Conservation (phyloP, 805 yeast genomes). For the Ogataea angusta region DNA sequence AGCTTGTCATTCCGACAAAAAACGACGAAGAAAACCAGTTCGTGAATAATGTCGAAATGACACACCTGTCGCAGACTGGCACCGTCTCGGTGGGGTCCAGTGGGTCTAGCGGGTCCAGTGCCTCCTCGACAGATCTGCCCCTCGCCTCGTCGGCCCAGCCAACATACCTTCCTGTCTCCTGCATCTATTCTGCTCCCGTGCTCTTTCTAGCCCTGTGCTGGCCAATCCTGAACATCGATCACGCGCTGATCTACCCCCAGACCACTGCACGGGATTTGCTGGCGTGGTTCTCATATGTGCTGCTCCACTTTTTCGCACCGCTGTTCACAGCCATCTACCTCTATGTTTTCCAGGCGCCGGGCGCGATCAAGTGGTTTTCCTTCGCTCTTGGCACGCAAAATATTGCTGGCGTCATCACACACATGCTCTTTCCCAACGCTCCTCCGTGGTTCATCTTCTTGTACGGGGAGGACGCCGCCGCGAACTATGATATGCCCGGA, state of each 20-base stretch:
- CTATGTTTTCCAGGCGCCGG: slow-evolving; percentile 66
- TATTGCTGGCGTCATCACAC: slow-evolving; percentile 57
- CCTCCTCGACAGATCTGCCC: slow-evolving; percentile 1
- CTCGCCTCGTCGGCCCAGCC: slow-evolving; percentile 2
- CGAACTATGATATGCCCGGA: slow-evolving; percentile 61
- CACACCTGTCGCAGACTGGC: slow-evolving; percentile 3
- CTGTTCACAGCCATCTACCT: slow-evolving; percentile 59
- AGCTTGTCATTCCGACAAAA: neutral
- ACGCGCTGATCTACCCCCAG: slow-evolving; percentile 38
- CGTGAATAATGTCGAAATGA: slow-evolving; percentile 5
- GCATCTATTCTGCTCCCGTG: slow-evolving; percentile 34
- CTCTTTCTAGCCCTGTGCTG: slow-evolving; percentile 43
- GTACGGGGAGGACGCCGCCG: slow-evolving; percentile 54
- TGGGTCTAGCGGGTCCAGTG: slow-evolving; percentile 5
- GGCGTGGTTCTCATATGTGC: slow-evolving; percentile 62
- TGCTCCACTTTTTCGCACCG: slow-evolving; percentile 59
- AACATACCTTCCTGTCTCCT: slow-evolving; percentile 23
- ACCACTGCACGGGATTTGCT: slow-evolving; percentile 46
- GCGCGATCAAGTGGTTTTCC: slow-evolving; percentile 51
- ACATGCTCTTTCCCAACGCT: slow-evolving; percentile 62
- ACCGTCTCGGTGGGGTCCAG: slow-evolving; percentile 6
- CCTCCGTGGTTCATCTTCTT: slow-evolving; percentile 72
- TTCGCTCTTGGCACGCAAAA: slow-evolving; percentile 59
- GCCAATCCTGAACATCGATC: slow-evolving; percentile 47
- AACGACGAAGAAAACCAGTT: slow-evolving; percentile 13